Percentiles rank a stretch among this genome's conserved stretches.
phyloP scores from a whole-genome alignment of 331 rosid species.

The Prunus yedoensis region DNA sequence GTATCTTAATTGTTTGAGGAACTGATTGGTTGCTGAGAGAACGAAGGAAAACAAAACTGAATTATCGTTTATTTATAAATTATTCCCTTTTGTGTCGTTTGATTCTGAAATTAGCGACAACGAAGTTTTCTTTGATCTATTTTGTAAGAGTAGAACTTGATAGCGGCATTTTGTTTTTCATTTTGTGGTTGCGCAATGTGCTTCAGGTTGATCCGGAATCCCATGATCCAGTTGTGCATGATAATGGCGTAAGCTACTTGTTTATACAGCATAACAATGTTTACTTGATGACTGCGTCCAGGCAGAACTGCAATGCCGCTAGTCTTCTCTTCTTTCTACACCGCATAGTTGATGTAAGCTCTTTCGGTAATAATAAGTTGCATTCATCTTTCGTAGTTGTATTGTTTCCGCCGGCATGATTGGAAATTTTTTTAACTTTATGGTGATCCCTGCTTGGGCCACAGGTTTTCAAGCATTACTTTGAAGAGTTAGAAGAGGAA shows the following conservation, averaged over 20 bases:
- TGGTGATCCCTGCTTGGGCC: slow-evolving; percentile 1
- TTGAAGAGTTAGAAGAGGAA: slow-evolving; percentile 96
- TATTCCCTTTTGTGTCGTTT: slow-evolving; percentile 1
- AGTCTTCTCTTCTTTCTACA: slow-evolving; percentile 90
- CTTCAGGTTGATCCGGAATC: slow-evolving; percentile 91
- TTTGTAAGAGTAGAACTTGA: neutral
- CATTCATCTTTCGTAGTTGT: neutral
- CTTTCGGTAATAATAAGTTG: slow-evolving; percentile 22
- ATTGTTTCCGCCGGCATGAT: neutral
- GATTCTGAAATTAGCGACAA: neutral
- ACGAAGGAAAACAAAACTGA: neutral
- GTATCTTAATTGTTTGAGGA: neutral
- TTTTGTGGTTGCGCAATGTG: neutral
- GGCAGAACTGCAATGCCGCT: slow-evolving; percentile 98
- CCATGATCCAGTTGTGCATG: slow-evolving; percentile 88
- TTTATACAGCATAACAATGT: slow-evolving; percentile 95
- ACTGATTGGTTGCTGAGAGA: slow-evolving; percentile 16
- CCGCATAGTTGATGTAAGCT: slow-evolving; percentile 84
- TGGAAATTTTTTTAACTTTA: neutral
- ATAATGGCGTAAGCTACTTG: slow-evolving; percentile 89
- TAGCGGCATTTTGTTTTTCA: neutral
- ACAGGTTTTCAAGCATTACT: slow-evolving; percentile 97
- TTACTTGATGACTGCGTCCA: slow-evolving; percentile 80
- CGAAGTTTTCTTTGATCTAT: neutral
- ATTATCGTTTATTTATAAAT: neutral